Base-by-base conservation (phyloP, 2,329 filamentous ascomycete genomes). In the Xylaria sp. region DNA sequence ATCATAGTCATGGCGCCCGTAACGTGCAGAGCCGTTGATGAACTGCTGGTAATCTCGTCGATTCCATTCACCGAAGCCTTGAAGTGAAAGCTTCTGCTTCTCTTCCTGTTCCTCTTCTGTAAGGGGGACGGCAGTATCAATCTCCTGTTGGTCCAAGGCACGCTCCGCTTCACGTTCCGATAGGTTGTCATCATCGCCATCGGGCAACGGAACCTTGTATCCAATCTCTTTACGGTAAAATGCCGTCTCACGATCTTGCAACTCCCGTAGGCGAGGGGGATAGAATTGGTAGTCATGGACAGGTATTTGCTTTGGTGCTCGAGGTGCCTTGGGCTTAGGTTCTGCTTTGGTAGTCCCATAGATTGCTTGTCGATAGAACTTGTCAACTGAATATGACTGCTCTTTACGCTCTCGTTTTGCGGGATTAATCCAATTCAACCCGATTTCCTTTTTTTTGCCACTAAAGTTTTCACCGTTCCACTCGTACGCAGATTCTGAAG, bases 261-360 rank as follows among this genome's bases (percentile, higher is more conserved):
- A 83, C 69, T 97, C 93, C 27, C 89, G 87, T 9, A 99, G 86
- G 44, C 89, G 85, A 0, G 88, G 83, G 0, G 94, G 93, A 76
- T 97, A 99, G 80, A 99, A 99, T 72, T 99, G 95, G 76, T 97
- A 98, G 76, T 99, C 95, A 71, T 98, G 93, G 40, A 97, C 90
- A 3, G 88, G 82, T 54, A 96, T 87, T 75, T 99, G 95, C 78
- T 96, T 97, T 0, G 95, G 95, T 9, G 95, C 92, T 58, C 93
- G 88, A n/a, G 95, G 96, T 19, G 95, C 92, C 78, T 97, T 97
- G 8, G 94, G 93, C 76, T 97, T 97, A 25, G 91, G 85, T 64
- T 97, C 93, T 38, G 92, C 89, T 87, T 76, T 75, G 54, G 91
- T 95, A 35, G 86, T 84, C 10, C 83, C 83, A 70, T 91, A 90